Percentiles rank a stretch among this genome's conserved stretches.
These are phyloP conservation scores for Parastagonospora nodorum DNA, from an alignment of 2,329 filamentous ascomycete genomes.

Conservation along the genomic window DNA sequence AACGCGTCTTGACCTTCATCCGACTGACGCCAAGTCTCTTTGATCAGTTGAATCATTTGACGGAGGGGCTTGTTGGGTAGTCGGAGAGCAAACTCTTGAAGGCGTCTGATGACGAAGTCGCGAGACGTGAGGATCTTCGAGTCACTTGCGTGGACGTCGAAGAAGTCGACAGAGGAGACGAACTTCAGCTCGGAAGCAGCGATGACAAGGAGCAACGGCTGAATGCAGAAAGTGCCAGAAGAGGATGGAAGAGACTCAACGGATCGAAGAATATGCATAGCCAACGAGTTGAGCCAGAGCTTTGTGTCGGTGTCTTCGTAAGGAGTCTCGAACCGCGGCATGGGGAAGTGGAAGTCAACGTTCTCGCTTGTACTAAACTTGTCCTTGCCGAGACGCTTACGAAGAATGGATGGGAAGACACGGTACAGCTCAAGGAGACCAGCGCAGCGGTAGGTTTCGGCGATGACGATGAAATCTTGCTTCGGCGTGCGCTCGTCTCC, in stretches of 20 bases:
- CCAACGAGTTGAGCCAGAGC: constrained; percentile 57
- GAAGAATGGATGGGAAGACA: constrained; percentile 58
- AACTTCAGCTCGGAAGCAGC: constrained; percentile 58
- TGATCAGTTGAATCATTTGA: constrained; percentile 56
- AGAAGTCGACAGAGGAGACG: constrained; percentile 45
- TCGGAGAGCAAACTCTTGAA: constrained; percentile 52
- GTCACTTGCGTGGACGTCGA: constrained; percentile 50
- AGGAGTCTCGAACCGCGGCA: constrained; percentile 38
- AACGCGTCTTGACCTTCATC: constrained; percentile 57
- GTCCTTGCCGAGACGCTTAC: constrained; percentile 47
- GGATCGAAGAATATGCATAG: constrained; percentile 56
- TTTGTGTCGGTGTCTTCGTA: constrained; percentile 42
- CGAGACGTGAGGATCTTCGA: constrained; percentile 51
- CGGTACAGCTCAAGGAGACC: constrained; percentile 61
- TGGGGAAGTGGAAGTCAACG: constrained; percentile 38
- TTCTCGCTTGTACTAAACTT: constrained; percentile 26
- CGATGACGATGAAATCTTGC: constrained; percentile 58
- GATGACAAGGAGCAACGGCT: constrained; percentile 59
- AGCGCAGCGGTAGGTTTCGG: constrained; percentile 58
- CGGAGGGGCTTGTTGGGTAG: constrained; percentile 59
- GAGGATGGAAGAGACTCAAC: constrained; percentile 57
- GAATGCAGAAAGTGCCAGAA: constrained; percentile 59
- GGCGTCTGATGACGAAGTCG: constrained; percentile 55
- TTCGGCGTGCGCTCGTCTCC: constrained; percentile 59
- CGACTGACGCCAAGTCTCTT: constrained; percentile 59